Percentiles rank a stretch among this genome's conserved stretches.
Evolutionary conservation across 2,329 filamentous ascomycete genomes (phyloP).

Genomic region (Grosmannia penicillata): DNA sequence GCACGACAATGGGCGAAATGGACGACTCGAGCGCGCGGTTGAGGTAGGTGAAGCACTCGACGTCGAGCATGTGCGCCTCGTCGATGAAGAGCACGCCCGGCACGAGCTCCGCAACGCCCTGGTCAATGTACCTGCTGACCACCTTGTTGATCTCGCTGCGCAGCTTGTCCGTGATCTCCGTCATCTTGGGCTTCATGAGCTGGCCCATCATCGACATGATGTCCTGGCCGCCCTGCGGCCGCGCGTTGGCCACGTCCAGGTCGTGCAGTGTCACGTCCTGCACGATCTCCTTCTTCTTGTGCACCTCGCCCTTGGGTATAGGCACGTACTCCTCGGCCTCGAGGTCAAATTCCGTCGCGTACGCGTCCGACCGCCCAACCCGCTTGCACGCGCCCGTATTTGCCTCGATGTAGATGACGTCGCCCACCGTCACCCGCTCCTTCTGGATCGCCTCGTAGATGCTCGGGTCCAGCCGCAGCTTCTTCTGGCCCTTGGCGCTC

Average conservation of each 20-base stretch:
- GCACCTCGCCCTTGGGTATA: constrained; percentile 95
- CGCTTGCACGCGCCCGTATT: constrained; percentile 98
- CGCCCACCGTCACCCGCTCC: constrained; percentile 87
- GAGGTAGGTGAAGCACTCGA: constrained; percentile 97
- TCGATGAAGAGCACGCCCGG: constrained; percentile 97
- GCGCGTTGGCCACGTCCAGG: constrained; percentile 85
- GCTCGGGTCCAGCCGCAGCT: constrained; percentile 87
- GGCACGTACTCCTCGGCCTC: constrained; percentile 98
- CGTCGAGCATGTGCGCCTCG: constrained; percentile 99
- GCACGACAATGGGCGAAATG: constrained; percentile 92
- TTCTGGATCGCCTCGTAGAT: constrained; percentile 99
- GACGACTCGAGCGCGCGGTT: constrained; percentile 93
- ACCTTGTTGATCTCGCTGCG: constrained; percentile 97
- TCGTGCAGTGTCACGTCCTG: constrained; percentile 97
- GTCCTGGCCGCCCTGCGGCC: constrained; percentile 93
- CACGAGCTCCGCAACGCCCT: constrained; percentile 94
- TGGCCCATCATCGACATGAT: constrained; percentile 99
- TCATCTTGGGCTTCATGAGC: constrained; percentile 99
- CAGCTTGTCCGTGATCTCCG: constrained; percentile 96
- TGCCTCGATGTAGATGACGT: constrained; percentile 98
- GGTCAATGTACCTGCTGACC: constrained; percentile 96
- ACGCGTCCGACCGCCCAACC: constrained; percentile 89
- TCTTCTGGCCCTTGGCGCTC: constrained; percentile 94
- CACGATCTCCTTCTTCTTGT: constrained; percentile 99
- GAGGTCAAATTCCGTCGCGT: constrained; percentile 95